These are phyloP conservation scores for Amniculicola lignicola DNA, from an alignment of 495 filamentous ascomycete genomes.

Conservation along the genomic window DNA sequence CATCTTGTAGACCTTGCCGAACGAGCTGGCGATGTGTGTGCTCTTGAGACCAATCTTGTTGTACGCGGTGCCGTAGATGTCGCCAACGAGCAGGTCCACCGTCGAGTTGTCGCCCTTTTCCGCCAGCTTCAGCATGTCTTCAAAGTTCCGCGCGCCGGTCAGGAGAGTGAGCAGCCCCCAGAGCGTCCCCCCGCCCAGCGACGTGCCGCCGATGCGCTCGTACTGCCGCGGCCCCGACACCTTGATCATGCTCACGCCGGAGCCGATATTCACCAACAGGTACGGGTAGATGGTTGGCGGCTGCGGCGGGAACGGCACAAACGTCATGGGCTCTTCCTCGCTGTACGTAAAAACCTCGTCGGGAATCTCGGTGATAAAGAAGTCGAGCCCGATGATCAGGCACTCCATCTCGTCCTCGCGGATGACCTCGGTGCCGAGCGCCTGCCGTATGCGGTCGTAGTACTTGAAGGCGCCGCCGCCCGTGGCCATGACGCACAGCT, in stretches of 20 bases:
- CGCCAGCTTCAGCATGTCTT: slow-evolving; percentile 94
- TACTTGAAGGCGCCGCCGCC: slow-evolving; percentile 94
- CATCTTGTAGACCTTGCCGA: slow-evolving; percentile 91
- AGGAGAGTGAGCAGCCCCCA: slow-evolving; percentile 91
- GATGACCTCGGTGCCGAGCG: slow-evolving; percentile 78
- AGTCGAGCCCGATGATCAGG: slow-evolving; percentile 93
- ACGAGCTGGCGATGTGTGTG: slow-evolving; percentile 89
- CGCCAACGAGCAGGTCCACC: slow-evolving; percentile 96
- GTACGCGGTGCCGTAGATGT: slow-evolving; percentile 97
- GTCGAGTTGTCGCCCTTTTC: slow-evolving; percentile 85
- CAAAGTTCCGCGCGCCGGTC: slow-evolving; percentile 85
- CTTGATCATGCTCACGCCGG: slow-evolving; percentile 97
- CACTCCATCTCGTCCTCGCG: slow-evolving; percentile 99
- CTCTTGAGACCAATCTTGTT: slow-evolving; percentile 91
- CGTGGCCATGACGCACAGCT: slow-evolving; percentile 87
- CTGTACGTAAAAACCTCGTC: slow-evolving; percentile 95
- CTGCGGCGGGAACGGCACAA: slow-evolving; percentile 54
- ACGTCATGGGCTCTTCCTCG: slow-evolving; percentile 82
- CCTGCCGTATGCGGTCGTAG: slow-evolving; percentile 81
- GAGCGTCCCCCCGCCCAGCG: slow-evolving; percentile 89
- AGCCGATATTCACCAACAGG: slow-evolving; percentile 97
- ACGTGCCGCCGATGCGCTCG: slow-evolving; percentile 89
- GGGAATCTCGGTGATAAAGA: slow-evolving; percentile 97
- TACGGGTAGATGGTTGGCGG: slow-evolving; percentile 85
- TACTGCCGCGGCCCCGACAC: slow-evolving; percentile 83